Percentiles rank a stretch among this genome's conserved stretches.
Evolutionary conservation across 2,329 filamentous ascomycete species (phyloP).

Genomic region (Cladophialophora carrionii): DNA sequence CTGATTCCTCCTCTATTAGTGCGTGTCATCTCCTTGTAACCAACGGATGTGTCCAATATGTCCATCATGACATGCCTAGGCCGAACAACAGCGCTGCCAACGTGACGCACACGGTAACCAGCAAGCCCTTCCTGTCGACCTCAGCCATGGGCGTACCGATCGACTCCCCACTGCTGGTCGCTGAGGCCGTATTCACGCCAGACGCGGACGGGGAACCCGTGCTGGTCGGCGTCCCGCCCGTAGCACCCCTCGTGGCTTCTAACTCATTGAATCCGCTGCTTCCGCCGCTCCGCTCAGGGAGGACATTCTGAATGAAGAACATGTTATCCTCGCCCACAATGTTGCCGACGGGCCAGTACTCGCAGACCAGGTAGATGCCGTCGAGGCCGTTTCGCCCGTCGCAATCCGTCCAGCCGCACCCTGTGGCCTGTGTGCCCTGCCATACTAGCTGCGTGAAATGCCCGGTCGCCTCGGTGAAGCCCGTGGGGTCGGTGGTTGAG

Average conservation of each 20-base stretch:
- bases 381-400: conserved; percentile 43
- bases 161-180: conserved; percentile 21
- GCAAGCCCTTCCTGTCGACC: conserved; percentile 19
- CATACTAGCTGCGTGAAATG: conserved; percentile 77
- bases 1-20: background rate
- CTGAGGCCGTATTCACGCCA: conserved; percentile 8
- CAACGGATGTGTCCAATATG: no score
- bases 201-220: conserved; percentile 10
- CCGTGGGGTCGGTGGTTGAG: conserved; percentile 43
- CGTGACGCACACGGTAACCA: conserved; percentile 26
- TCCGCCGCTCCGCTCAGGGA: conserved; percentile 27
- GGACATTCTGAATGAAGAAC: conserved; percentile 38
- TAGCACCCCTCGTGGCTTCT: conserved; percentile 33
- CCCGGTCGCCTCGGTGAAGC: conserved; percentile 64
- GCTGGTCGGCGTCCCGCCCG: conserved; percentile 28
- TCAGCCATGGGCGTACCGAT: conserved; percentile 23
- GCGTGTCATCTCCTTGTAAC: background rate
- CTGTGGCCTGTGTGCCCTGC: conserved; percentile 64
- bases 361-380: conserved; percentile 70
- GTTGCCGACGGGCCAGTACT: conserved; percentile 71
- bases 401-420: conserved; percentile 57
- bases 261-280: conserved; percentile 29
- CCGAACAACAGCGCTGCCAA: conserved; percentile 32
- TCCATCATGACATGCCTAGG: conserved; percentile 29
- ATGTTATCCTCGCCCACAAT: conserved; percentile 45